Base-by-base conservation (phyloP, 768 basidiomycete species). In the Mrakia frigida region DNA sequence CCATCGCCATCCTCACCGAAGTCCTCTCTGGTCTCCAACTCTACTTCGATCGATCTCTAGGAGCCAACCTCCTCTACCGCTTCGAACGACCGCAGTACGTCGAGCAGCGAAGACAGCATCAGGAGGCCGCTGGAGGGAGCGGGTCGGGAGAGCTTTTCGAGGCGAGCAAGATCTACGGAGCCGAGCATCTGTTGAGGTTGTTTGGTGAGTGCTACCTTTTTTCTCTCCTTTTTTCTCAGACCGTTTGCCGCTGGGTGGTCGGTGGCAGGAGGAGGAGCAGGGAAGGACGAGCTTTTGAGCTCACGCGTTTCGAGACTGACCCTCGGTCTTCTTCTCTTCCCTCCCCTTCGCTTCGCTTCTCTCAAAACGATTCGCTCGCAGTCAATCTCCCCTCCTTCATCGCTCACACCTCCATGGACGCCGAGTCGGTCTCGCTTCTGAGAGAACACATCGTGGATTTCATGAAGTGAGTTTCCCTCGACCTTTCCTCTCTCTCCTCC, bases 41-140 rank as follows among this genome's bases (percentile, higher is more conserved):
- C 63, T 98, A 99, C 85, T 99, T 99, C 81, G 93, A 99, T 83
- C 91, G 92, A 43, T 90, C 93, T 0, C 87, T 86, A 14, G 85
- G 96, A 6, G 89, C 91, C 75, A 94, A 92, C 83, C 87, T 99
- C 37, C 87, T 98, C 5, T 99, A 98, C 81, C 90, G 94, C 28
- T 94, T 96, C 79, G 96, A 99, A 83, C 88, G 96, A n/a, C 89
- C 89, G 9, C 95, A 98, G 82, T 98, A 96, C 78, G 90, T 90
- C 7, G 89, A 90, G 68, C 87, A 92, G 33, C 88, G 91, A 61
- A 89, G 90, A 80, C 83, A 84, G 78, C 92, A 90, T 79, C 88
- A 90, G 78, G 92, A 92, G 10, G 91, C 90, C 0, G 89, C 86
- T 0, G 52, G 68, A 87, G 78, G 79, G 16, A 80, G 89, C 70